Conservation (phyloP, 108 stramenopile species). For the Pseudonitzschia multistriata region DNA sequence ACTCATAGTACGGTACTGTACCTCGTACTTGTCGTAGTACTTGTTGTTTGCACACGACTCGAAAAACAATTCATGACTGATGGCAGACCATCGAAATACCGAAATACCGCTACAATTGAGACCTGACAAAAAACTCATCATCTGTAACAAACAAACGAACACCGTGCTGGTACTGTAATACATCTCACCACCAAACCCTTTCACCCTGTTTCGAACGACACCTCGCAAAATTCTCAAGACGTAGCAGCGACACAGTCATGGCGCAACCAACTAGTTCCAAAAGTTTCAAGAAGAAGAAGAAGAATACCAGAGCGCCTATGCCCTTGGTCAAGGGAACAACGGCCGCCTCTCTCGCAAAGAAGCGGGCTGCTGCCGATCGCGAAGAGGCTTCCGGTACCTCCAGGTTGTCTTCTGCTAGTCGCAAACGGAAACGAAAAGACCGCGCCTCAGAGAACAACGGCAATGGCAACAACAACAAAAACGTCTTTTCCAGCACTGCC, state of each 20-base stretch:
- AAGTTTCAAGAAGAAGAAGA: conserved; percentile 17
- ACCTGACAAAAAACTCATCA: no score
- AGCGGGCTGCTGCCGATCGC: neutral
- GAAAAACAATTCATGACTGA: no score
- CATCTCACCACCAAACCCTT: no score
- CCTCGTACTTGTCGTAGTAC: no score
- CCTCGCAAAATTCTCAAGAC: no score
- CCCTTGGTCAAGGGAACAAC: conserved; percentile 7
- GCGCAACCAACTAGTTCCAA: neutral
- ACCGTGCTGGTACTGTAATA: no score
- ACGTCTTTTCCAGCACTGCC: conserved; percentile 7
- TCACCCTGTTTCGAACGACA: no score
- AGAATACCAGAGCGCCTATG: neutral
- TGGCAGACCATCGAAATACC: no score
- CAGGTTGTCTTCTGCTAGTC: neutral
- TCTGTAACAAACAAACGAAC: no score
- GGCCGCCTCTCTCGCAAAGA: conserved; percentile 11
- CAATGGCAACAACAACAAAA: conserved; percentile 1
- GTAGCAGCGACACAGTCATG: neutral
- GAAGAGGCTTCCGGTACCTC: neutral
- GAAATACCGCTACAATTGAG: no score
- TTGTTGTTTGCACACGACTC: no score
- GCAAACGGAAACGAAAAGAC: neutral
- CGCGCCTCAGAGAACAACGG: neutral
- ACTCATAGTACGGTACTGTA: no score